A percentile compares a stretch with the other conserved stretches of the same genome.
Conservation (phyloP, 345 rosid species). For the Angophora floribunda region DNA sequence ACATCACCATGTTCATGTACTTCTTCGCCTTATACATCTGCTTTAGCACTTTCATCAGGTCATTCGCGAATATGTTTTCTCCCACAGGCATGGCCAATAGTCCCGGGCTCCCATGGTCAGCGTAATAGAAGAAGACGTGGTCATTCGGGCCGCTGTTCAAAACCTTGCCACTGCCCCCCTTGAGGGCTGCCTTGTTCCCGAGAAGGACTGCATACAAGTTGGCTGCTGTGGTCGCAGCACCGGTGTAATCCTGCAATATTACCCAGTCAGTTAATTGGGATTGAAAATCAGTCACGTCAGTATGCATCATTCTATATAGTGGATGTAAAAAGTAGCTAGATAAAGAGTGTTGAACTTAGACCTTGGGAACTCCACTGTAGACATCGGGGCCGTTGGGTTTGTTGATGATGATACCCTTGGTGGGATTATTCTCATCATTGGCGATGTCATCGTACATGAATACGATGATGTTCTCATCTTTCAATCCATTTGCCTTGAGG, state of each 20-base stretch:
- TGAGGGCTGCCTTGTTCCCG: constrained; percentile 31
- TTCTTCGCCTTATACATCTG: constrained; percentile 23
- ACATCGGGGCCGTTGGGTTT: constrained; percentile 73
- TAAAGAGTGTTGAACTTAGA: background rate
- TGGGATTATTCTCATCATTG: constrained; percentile 46
- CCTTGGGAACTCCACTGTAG: constrained; percentile 83
- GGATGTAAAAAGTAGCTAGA: background rate
- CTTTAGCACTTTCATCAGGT: constrained; percentile 36
- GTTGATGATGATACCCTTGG: constrained; percentile 72
- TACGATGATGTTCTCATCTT: constrained; percentile 82
- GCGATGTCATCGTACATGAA: constrained; percentile 93
- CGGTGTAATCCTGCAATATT: constrained; percentile 34
- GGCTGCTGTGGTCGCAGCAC: constrained; percentile 10
- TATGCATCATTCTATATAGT: background rate
- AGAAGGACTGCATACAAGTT: constrained; percentile 40
- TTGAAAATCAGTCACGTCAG: background rate
- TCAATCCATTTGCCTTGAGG: constrained; percentile 65
- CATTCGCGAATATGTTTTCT: constrained; percentile 13
- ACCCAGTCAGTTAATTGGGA: background rate
- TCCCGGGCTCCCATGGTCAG: constrained; percentile 57
- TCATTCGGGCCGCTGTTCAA: constrained; percentile 40
- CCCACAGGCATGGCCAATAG: constrained; percentile 27
- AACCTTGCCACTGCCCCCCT: constrained; percentile 56
- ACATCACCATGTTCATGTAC: constrained; percentile 36
- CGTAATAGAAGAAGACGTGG: constrained; percentile 37